Conservation (phyloP, 2,329 filamentous ascomycete genomes). For the Alternaria triticina region DNA sequence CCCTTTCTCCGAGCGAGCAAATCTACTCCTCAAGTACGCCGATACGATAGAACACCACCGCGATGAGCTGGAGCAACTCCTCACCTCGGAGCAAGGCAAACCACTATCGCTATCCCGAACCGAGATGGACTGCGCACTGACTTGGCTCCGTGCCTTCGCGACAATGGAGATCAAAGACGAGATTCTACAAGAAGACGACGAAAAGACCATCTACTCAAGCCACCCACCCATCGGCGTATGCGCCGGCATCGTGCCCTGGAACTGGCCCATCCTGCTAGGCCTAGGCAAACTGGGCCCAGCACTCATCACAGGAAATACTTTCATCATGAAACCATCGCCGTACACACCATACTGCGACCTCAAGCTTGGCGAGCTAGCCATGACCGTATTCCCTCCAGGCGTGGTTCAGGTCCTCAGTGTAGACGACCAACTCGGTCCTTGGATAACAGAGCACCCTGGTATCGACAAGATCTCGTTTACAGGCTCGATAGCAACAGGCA, state of each 20-base stretch:
- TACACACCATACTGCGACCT: constrained; percentile 65
- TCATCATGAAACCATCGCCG: constrained; percentile 64
- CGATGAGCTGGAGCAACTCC: constrained; percentile 27
- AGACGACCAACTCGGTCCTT: constrained; percentile 65
- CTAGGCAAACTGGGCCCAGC: constrained; percentile 64
- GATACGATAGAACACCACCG: constrained; percentile 27
- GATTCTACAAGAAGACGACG: constrained; percentile 46
- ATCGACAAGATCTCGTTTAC: constrained; percentile 70
- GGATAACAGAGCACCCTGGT: constrained; percentile 63
- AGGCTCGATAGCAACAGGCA: constrained; percentile 65
- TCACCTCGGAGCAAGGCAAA: constrained; percentile 35
- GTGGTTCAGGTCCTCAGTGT: constrained; percentile 67
- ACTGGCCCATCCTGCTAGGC: constrained; percentile 46
- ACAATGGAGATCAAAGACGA: constrained; percentile 46
- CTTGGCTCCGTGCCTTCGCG: constrained; percentile 42
- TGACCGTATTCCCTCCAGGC: constrained; percentile 65
- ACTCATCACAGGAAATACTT: constrained; percentile 61
- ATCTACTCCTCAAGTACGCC: constrained; percentile 24
- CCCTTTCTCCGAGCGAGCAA: constrained; percentile 24
- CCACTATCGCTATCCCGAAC: constrained; percentile 25
- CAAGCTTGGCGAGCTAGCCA: constrained; percentile 65
- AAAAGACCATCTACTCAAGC: constrained; percentile 51
- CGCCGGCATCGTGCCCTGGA: constrained; percentile 51
- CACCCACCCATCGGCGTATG: constrained; percentile 56
- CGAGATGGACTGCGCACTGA: constrained; percentile 20